Evolutionary conservation across 2,329 filamentous ascomycete species (phyloP).

Genomic region (Colletotrichum sojae): DNA sequence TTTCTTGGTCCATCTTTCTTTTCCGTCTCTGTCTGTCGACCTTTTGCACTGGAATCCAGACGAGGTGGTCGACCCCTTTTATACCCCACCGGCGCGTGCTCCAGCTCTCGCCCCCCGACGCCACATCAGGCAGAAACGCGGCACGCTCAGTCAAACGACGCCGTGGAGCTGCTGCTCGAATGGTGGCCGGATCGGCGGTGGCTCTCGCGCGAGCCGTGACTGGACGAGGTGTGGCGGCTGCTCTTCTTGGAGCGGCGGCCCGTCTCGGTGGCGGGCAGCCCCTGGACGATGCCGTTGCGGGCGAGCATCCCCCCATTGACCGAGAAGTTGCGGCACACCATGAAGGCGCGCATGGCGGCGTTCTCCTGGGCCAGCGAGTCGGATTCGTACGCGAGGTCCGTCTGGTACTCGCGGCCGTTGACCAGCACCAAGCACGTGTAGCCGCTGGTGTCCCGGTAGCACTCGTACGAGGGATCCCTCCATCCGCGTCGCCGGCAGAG

Average conservation of each 20-base stretch:
- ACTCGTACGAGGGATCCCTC: slow-evolving; percentile 91
- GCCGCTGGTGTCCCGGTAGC: slow-evolving; percentile 79
- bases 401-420: slow-evolving; percentile 97
- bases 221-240: slow-evolving; percentile 62
- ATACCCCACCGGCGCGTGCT: slow-evolving; percentile 41
- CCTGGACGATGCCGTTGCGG: slow-evolving; percentile 77
- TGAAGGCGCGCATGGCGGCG: slow-evolving; percentile 94
- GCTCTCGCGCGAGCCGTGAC: slow-evolving; percentile 56
- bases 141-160: slow-evolving; percentile 65
- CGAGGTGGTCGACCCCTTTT: slow-evolving; percentile 56
- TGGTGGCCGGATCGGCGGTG: slow-evolving; percentile 68
- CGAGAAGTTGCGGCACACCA: slow-evolving; percentile 98
- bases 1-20: slow-evolving; percentile 13
- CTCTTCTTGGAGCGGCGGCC: slow-evolving; percentile 64
- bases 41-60: slow-evolving; percentile 43
- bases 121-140: slow-evolving; percentile 33
- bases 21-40: neutral
- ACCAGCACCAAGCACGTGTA: slow-evolving; percentile 93
- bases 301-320: slow-evolving; percentile 94
- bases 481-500: slow-evolving; percentile 95
- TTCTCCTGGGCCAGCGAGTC: slow-evolving; percentile 90
- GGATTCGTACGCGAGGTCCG: slow-evolving; percentile 86
- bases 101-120: slow-evolving; percentile 25
- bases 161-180: slow-evolving; percentile 74
- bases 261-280: slow-evolving; percentile 70